Percentiles rank a stretch among this genome's conserved stretches.
Evolutionary conservation across 192 early-diverging fungal genomes (phyloP).

Genomic region (Kappamyces sp.): DNA sequence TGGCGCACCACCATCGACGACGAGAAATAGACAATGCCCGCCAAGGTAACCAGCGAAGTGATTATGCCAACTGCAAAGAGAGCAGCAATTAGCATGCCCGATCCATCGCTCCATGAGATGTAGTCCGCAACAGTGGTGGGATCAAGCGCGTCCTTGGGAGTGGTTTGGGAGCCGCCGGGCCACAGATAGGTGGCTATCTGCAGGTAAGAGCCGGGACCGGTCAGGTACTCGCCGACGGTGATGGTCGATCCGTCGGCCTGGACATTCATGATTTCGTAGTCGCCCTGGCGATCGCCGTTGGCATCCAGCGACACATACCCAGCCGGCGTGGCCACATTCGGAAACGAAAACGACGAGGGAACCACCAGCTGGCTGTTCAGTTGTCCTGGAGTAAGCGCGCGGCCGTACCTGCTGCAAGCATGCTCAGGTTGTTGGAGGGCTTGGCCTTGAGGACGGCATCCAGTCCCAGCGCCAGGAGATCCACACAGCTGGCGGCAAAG

Average conservation of each 20-base stretch:
- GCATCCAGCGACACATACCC: not conserved
- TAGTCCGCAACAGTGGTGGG: conserved; percentile 4
- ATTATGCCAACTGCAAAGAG: conserved; percentile 1
- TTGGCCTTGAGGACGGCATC: conserved; percentile 10
- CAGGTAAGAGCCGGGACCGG: too few relatives aligned
- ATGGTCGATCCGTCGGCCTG: not conserved
- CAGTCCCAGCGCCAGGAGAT: conserved; percentile 5
- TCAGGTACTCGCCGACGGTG: too few relatives aligned
- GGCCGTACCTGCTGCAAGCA: not conserved
- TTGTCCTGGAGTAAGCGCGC: not conserved
- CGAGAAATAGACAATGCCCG: not conserved
- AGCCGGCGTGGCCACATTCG: conserved; percentile 1
- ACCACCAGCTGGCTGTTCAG: conserved; percentile 4
- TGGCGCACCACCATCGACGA: not conserved
- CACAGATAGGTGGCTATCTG: not conserved
- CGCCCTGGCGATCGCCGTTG: conserved; percentile 6
- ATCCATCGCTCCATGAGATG: not conserved
- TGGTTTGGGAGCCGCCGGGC: not conserved
- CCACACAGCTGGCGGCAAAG: conserved; percentile 8
- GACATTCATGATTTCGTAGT: conserved; percentile 9
- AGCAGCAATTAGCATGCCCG: not conserved
- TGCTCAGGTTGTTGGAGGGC: conserved; percentile 2
- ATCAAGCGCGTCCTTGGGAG: conserved; percentile 1
- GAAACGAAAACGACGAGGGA: not conserved
- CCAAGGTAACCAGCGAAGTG: not conserved